Evolutionary conservation across 306 rosid genomes (phyloP).

Genomic region (Cicer bijugum): DNA sequence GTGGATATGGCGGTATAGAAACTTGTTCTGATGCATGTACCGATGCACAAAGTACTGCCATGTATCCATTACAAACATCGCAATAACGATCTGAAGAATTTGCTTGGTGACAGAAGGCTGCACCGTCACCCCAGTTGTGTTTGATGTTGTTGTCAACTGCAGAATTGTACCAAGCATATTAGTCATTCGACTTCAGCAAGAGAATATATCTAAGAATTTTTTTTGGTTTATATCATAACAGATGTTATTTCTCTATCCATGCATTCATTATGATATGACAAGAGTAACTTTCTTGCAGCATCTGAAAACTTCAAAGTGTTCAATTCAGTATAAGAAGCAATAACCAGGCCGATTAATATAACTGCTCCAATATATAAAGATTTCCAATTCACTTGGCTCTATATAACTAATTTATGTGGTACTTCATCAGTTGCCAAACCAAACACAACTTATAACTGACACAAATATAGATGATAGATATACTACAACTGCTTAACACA

Average conservation of each 20-base stretch:
- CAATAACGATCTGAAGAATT: slow-evolving; percentile 65
- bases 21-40: slow-evolving; percentile 91
- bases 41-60: slow-evolving; percentile 96
- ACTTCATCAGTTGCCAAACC: slow-evolving; percentile 32
- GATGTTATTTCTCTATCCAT: slow-evolving; percentile 4
- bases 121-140: slow-evolving; percentile 51
- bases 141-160: slow-evolving; percentile 63
- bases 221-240: neutral
- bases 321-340: slow-evolving; percentile 5
- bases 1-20: slow-evolving; percentile 79
- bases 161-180: slow-evolving; percentile 36
- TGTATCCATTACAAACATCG: slow-evolving; percentile 85
- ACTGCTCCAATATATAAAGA: neutral
- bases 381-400: slow-evolving; percentile 6
- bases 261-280: slow-evolving; percentile 14
- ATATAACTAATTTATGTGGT: slow-evolving; percentile 11
- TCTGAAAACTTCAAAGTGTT: slow-evolving; percentile 16
- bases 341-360: slow-evolving; percentile 2
- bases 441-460: slow-evolving; percentile 15
- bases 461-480: neutral
- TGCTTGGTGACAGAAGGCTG: slow-evolving; percentile 66
- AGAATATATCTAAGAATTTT: slow-evolving; percentile 6
- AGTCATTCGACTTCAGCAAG: slow-evolving; percentile 25
- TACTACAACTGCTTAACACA: slow-evolving; percentile 5
- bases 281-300: neutral